Percentiles rank a stretch among this genome's conserved stretches.
phyloP scores from a whole-genome alignment of 78 protist genomes.

The Bigelowiella natans region DNA sequence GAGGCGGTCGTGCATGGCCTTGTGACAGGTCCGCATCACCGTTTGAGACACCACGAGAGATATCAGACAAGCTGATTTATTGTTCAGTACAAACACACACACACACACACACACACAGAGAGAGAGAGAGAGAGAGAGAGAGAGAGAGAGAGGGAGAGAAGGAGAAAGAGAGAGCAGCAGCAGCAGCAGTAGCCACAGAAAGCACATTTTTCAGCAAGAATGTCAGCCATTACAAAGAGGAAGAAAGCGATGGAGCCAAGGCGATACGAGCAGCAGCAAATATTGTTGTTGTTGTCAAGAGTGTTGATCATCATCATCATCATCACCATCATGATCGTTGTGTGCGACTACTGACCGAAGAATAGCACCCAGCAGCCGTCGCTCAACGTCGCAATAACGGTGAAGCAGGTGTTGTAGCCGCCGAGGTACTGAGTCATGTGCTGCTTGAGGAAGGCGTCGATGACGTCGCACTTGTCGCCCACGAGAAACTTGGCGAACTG shows the following conservation, averaged over 20 bases:
- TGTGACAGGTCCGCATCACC: not conserved
- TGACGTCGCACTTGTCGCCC: constrained; percentile 33
- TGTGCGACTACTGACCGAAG: not conserved
- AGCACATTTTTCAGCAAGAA: too few relatives aligned
- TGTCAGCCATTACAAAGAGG: too few relatives aligned
- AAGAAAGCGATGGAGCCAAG: too few relatives aligned
- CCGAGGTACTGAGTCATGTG: not conserved
- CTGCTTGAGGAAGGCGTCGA: constrained; percentile 4
- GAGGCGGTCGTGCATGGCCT: not conserved
- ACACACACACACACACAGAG: not conserved
- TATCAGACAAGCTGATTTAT: not conserved
- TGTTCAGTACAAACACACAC: not conserved
- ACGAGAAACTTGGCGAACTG: constrained; percentile 36
- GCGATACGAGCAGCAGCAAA: too few relatives aligned
- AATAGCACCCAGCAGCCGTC: constrained; percentile 45
- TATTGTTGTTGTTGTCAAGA: too few relatives aligned
- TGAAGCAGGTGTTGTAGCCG: constrained; percentile 27
- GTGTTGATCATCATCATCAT: too few relatives aligned
- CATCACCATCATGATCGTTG: not conserved
- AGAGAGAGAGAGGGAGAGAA: too few relatives aligned
- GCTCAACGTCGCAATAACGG: constrained; percentile 17
- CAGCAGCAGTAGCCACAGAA: too few relatives aligned
- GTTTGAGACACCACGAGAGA: not conserved
- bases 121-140: not conserved
- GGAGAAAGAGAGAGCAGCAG: too few relatives aligned